Evolutionary conservation across 805 yeast species (phyloP).

Genomic region (Yarrowia keelungensis): DNA sequence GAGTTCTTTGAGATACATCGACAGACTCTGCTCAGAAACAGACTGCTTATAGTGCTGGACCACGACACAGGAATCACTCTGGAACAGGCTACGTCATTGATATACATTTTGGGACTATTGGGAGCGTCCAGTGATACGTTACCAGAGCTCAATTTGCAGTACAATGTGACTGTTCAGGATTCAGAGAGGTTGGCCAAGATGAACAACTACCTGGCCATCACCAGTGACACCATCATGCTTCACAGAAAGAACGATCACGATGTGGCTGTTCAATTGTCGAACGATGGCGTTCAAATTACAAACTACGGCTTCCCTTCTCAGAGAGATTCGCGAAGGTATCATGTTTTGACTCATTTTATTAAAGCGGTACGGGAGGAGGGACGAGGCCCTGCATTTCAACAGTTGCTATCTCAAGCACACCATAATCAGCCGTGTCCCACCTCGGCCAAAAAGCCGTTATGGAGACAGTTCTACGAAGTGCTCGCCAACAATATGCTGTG

Average conservation of each 20-base stretch:
- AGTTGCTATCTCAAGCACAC: slow-evolving; percentile 14
- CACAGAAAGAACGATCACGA: slow-evolving; percentile 13
- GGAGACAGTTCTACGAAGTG: slow-evolving; percentile 35
- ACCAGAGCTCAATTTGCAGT: slow-evolving; percentile 24
- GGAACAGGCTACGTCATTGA: slow-evolving; percentile 24
- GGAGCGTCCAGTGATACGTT: slow-evolving; percentile 12
- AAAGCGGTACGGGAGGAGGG: slow-evolving; percentile 28
- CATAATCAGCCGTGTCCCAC: neutral
- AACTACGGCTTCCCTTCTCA: slow-evolving; percentile 11
- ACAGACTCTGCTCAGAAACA: slow-evolving; percentile 15
- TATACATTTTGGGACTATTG: slow-evolving; percentile 25
- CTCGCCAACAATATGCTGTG: slow-evolving; percentile 34
- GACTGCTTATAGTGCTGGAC: slow-evolving; percentile 24
- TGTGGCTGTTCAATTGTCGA: slow-evolving; percentile 10
- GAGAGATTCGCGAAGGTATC: slow-evolving; percentile 24
- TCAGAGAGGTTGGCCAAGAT: slow-evolving; percentile 21
- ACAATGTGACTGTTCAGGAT: slow-evolving; percentile 13
- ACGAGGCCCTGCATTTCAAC: slow-evolving; percentile 12
- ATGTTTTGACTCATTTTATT: slow-evolving; percentile 31
- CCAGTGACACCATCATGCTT: slow-evolving; percentile 26
- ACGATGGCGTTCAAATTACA: slow-evolving; percentile 16
- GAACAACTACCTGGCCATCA: slow-evolving; percentile 25
- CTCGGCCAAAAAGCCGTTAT: slow-evolving; percentile 11
- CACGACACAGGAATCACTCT: slow-evolving; percentile 12
- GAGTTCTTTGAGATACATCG: slow-evolving; percentile 32